phyloP scores from a whole-genome alignment of 2,329 filamentous ascomycete species.

The Verruconis gallopava region DNA sequence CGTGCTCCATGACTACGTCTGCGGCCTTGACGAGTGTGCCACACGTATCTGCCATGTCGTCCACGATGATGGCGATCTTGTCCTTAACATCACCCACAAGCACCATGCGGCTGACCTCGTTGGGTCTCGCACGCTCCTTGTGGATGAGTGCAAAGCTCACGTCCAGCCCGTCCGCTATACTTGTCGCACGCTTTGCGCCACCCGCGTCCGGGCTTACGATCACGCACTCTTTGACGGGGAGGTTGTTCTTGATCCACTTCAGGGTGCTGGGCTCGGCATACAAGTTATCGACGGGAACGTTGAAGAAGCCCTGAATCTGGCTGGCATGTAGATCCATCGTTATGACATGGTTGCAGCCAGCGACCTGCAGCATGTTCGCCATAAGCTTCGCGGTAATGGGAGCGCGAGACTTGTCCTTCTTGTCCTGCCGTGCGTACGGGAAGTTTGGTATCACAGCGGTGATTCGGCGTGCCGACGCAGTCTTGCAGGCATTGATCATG shows the following conservation, averaged over 20 bases:
- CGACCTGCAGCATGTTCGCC: conserved; percentile 94
- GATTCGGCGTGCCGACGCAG: conserved; percentile 74
- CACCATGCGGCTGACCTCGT: conserved; percentile 86
- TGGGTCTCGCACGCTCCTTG: conserved; percentile 85
- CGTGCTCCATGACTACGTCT: conserved; percentile 73
- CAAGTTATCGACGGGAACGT: conserved; percentile 65
- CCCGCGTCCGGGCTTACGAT: conserved; percentile 93
- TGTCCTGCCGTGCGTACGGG: conserved; percentile 91
- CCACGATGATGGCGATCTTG: conserved; percentile 89
- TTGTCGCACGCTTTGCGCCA: conserved; percentile 84
- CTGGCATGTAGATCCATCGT: conserved; percentile 93
- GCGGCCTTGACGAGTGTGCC: conserved; percentile 82
- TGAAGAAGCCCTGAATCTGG: conserved; percentile 95
- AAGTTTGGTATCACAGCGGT: conserved; percentile 94
- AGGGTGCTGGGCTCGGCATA: conserved; percentile 90
- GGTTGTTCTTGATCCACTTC: conserved; percentile 80
- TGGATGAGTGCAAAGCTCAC: conserved; percentile 89
- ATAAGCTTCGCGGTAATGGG: conserved; percentile 93
- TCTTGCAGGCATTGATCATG: conserved; percentile 93
- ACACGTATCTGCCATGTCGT: conserved; percentile 96
- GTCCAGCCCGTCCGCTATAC: conserved; percentile 83
- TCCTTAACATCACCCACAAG: conserved; percentile 89
- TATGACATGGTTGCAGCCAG: conserved; percentile 84
- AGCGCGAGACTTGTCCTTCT: conserved; percentile 93
- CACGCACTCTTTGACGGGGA: conserved; percentile 69